Percentiles rank a stretch among this genome's conserved stretches.
Conservation (phyloP, 371 early-diverging fungal species). For the Lichtheimia corymbifera region DNA sequence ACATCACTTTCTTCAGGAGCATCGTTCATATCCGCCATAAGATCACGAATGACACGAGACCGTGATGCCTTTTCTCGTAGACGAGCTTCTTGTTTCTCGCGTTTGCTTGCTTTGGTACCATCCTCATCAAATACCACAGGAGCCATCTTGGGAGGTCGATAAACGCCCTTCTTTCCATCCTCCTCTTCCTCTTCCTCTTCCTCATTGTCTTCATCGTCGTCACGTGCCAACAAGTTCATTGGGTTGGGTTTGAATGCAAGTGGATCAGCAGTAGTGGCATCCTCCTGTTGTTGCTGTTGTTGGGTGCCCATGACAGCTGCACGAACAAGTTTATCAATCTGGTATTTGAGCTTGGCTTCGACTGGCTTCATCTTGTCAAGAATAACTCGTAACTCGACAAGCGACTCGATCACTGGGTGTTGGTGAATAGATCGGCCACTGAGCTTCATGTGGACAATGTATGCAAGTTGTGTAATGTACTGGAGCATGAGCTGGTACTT, state of each 20-base stretch:
- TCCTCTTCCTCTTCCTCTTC: slow-evolving; percentile 17
- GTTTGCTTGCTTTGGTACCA: slow-evolving; percentile 47
- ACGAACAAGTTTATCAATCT: slow-evolving; percentile 94
- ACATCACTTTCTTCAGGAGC: slow-evolving; percentile 84
- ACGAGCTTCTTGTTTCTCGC: slow-evolving; percentile 66
- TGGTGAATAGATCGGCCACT: slow-evolving; percentile 66
- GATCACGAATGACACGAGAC: slow-evolving; percentile 87
- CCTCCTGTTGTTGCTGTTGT: slow-evolving; percentile 15
- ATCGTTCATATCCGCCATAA: slow-evolving; percentile 83
- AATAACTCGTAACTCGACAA: slow-evolving; percentile 82
- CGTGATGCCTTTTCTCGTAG: slow-evolving; percentile 73
- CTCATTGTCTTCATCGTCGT: slow-evolving; percentile 50
- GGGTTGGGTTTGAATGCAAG: slow-evolving; percentile 90
- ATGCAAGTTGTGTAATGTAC: slow-evolving; percentile 81
- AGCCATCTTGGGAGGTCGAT: slow-evolving; percentile 86
- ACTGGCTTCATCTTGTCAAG: slow-evolving; percentile 93
- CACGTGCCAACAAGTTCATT: slow-evolving; percentile 55
- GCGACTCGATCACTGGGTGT: slow-evolving; percentile 66
- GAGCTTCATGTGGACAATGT: slow-evolving; percentile 75
- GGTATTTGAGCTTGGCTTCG: slow-evolving; percentile 92
- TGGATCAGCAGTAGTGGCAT: slow-evolving; percentile 56
- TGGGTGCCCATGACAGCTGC: slow-evolving; percentile 60
- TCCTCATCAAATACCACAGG: slow-evolving; percentile 88
- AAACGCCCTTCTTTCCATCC: slow-evolving; percentile 44
- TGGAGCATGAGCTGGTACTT: slow-evolving; percentile 86